Base-by-base conservation (phyloP, 2,329 filamentous ascomycete genomes). In the Sporothrix protearum region DNA sequence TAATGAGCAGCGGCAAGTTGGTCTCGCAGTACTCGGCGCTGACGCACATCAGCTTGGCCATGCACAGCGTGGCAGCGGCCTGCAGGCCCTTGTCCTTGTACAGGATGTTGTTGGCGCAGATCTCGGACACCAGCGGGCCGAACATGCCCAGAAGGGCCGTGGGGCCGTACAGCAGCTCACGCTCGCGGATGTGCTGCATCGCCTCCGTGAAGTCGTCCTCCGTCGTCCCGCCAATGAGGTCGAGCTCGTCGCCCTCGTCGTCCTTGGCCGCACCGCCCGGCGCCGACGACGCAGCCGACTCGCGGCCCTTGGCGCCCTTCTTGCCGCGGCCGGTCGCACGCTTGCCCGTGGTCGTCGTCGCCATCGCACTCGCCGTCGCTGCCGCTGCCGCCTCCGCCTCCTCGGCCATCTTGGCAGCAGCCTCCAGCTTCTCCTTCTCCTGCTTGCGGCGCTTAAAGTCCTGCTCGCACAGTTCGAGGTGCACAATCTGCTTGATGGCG, bases 11-110 rank as follows among this genome's bases (percentile, higher is more conserved):
- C 6, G 93, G 92, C 14, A 99, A 86, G 78, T 99, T 96, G 53
- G 88, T 87, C 81, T 98, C 96, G 81, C 96, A 99, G 83, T 97
- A 99, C 80, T 98, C 94, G 5, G 92, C 91, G 76, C 93, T 97
- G 55, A 99, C 94, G 78, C 96, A 99, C 96, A 99, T 99, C 73
- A 99, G 88, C 84, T 99, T 99, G 3, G 95, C 95, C 78, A 99
- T 87, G 79, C 96, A 99, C 9, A 99, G 84, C 0, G 96, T 97
- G 12, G 96, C 94, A 53, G 96, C 93, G 28, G 94, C 93, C 81
- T 99, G 96, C 12, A 99, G 87, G 71, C 93, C 93, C 74, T 92
- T 90, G 81, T 97, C 94, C 71, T 91, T 89, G 82, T 98, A 98
- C 0, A 90, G 90, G 6, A 94, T 97, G 81, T 97, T 98, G 81